Evolutionary conservation across 2,329 filamentous ascomycete genomes (phyloP).

Genomic region (Phaeosphaeria sp.): DNA sequence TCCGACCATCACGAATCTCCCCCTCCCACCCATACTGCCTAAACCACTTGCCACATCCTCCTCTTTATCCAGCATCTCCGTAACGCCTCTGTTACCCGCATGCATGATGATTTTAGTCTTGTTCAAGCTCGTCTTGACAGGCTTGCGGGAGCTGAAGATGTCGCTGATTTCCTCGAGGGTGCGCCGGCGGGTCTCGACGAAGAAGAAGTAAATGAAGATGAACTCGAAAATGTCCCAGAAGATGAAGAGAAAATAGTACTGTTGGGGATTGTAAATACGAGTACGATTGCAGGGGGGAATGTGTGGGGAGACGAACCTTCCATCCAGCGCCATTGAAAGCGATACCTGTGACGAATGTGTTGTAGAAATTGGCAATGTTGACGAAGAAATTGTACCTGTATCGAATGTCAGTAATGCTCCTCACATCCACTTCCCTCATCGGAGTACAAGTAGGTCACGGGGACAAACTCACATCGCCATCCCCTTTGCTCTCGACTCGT

Average conservation of each 20-base stretch:
- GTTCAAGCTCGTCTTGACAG: conserved; percentile 46
- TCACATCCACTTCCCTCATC: too few relatives aligned
- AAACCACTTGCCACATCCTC: conserved; percentile 9
- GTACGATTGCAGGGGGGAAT: neutral
- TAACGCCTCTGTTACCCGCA: conserved; percentile 32
- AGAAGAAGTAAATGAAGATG: conserved; percentile 47
- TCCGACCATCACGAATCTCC: conserved; percentile 14
- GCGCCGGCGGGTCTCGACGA: conserved; percentile 47
- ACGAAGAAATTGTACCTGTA: conserved; percentile 52
- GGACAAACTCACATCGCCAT: conserved; percentile 49
- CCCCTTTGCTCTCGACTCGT: conserved; percentile 57
- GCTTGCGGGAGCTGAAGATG: conserved; percentile 51
- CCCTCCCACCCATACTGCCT: conserved; percentile 12
- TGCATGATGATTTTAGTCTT: conserved; percentile 41
- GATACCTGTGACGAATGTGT: conserved; percentile 54
- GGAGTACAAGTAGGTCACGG: too few relatives aligned
- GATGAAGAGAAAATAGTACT: conserved; percentile 51
- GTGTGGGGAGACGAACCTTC: conserved; percentile 35
- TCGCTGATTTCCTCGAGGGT: conserved; percentile 55
- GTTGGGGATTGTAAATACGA: conserved; percentile 1
- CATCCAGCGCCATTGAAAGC: conserved; percentile 46
- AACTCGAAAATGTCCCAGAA: conserved; percentile 53
- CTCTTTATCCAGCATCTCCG: conserved; percentile 41
- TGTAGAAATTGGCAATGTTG: conserved; percentile 54
- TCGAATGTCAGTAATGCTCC: neutral